A percentile compares a stretch with the other conserved stretches of the same genome.
These are phyloP conservation scores for Tricholoma matsutake DNA, from an alignment of 768 basidiomycete genomes.

Conservation along the genomic window DNA sequence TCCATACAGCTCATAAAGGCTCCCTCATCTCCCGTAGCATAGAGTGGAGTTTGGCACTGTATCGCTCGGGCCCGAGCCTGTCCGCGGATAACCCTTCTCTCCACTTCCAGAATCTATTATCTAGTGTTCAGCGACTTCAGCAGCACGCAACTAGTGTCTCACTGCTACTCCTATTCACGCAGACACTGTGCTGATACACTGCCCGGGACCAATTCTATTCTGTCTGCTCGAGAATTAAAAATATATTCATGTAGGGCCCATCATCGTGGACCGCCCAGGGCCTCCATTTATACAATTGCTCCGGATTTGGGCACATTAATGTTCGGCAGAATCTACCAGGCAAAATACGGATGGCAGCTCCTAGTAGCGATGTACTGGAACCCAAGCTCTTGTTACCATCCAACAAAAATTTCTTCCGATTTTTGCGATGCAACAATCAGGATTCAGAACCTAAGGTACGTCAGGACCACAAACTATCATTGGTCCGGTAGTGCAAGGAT, in stretches of 20 bases:
- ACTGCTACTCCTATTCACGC: too few relatives aligned
- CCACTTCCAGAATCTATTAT: not conserved
- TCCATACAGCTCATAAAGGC: not conserved
- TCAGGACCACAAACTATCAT: too few relatives aligned
- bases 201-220: not conserved
- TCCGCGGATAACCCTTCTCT: not conserved
- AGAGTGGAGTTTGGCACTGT: too few relatives aligned
- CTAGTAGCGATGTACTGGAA: not conserved
- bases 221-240: not conserved
- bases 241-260: not conserved
- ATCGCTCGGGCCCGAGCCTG: too few relatives aligned
- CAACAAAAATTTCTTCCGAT: not conserved
- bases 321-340: not conserved
- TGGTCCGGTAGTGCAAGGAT: too few relatives aligned
- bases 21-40: not conserved
- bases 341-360: not conserved
- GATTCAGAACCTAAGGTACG: too few relatives aligned
- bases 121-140: too few relatives aligned
- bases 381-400: not conserved
- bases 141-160: too few relatives aligned
- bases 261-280: not conserved
- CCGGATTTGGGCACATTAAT: not conserved
- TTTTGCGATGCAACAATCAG: too few relatives aligned
- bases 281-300: not conserved
- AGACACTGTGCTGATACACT: too few relatives aligned